Evolutionary conservation across 1,284 basidiomycete genomes (phyloP).

Genomic region (Leccinum subspadiceum): DNA sequence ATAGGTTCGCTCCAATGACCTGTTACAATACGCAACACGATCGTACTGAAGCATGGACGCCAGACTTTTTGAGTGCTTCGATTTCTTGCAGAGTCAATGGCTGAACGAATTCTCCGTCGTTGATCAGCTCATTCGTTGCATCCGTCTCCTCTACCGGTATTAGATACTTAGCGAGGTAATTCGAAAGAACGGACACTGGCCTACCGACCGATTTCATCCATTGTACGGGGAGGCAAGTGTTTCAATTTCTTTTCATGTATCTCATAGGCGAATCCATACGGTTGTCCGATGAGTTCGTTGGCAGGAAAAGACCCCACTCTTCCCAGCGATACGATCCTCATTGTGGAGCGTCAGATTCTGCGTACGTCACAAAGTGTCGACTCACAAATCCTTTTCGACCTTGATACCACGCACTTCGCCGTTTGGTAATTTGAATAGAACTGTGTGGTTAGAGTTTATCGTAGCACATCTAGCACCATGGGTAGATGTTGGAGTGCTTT

Average conservation of each 20-base stretch:
- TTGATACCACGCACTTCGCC: slow-evolving; percentile 68
- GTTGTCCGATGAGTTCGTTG: slow-evolving; percentile 67
- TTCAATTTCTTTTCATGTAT: slow-evolving; percentile 67
- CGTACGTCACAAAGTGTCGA: slow-evolving; percentile 4
- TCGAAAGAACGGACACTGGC: neutral
- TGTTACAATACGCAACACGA: slow-evolving; percentile 6
- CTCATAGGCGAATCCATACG: slow-evolving; percentile 78
- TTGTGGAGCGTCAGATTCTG: slow-evolving; percentile 16
- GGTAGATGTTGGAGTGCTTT: slow-evolving; percentile 6
- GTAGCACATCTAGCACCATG: slow-evolving; percentile 27
- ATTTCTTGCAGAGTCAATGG: slow-evolving; percentile 82
- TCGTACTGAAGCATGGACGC: slow-evolving; percentile 69
- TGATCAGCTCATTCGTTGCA: slow-evolving; percentile 87
- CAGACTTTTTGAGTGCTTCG: slow-evolving; percentile 73
- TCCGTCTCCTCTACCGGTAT: slow-evolving; percentile 75
- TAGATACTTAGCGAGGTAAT: slow-evolving; percentile 10
- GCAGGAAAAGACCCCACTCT: slow-evolving; percentile 73
- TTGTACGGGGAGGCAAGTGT: slow-evolving; percentile 56
- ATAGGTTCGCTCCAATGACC: slow-evolving; percentile 10
- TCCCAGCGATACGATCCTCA: slow-evolving; percentile 64
- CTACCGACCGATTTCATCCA: slow-evolving; percentile 71
- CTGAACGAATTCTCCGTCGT: slow-evolving; percentile 76
- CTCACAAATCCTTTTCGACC: slow-evolving; percentile 65
- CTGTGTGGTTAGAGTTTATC: slow-evolving; percentile 60
- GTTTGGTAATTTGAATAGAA: slow-evolving; percentile 67